Base-by-base conservation (phyloP, 108 stramenopile species). In the Pseudonitzschia multiseries region DNA sequence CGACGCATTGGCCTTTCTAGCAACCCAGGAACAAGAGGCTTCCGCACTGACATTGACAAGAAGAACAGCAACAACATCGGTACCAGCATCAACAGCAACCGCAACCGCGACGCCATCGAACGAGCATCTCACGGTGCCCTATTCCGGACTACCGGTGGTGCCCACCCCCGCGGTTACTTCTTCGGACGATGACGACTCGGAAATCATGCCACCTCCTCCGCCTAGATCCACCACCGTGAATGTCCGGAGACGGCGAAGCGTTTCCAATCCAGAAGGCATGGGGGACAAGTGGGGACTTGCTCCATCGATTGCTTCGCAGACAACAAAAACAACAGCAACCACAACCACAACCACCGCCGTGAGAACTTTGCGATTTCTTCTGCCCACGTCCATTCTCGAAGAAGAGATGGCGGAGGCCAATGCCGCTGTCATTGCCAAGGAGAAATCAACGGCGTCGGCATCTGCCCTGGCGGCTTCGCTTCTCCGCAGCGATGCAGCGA, bases 221-320 rank as follows among this genome's bases (percentile, higher is more conserved):
- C 84, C 89, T 20, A 57, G 87, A 22, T 63, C 41, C 20, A 78
- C 20, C 22, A 52, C 65, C 12, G 36, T 0, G 32, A 62, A 8
- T 20, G 3, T 31, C 10, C 26, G 61, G 8, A 78, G 92, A 1
- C 52, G 84, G 20, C 88, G 92, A 40, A 90, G 89, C 68, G 88
- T 83, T 14, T 92, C 91, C 31, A 94, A 94, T 68, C 93, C 93
- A 10, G 93, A 94, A 71, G 91, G 91, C n/a, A 92, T 94, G 93
- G 54, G 54, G 5, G 91, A 94, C 60, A 90, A 90, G 69, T 94
- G 89, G 89, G 88, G 85, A 66, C 83, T 87, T 15, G 71, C 75
- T 64, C 68, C 62, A 33, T 69, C 67, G 18, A 50, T 71, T 0
- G 57, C 51, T 28, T 5, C 17, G n/a, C n/a, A 20, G 5, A 69